Conservation (phyloP, 495 filamentous ascomycete genomes). For the Annulohypoxylon stygium region DNA sequence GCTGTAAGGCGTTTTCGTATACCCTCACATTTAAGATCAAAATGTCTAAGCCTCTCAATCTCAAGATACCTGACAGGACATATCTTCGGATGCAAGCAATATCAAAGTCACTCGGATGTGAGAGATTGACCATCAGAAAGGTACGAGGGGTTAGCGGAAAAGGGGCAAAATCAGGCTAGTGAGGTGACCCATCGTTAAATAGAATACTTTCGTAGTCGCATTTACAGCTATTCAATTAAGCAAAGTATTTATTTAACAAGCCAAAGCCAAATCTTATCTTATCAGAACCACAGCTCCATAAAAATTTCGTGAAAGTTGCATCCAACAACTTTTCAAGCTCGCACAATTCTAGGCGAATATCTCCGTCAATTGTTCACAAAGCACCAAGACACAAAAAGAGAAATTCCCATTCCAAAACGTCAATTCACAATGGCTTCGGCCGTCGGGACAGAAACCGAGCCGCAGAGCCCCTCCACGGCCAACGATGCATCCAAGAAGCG, state of each 20-base stretch:
- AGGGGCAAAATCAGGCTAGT: neutral
- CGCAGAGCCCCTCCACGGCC: neutral
- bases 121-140: no score
- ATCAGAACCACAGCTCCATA: slow-evolving; percentile 49
- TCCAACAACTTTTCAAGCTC: slow-evolving; percentile 10
- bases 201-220: neutral
- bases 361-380: neutral
- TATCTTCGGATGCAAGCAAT: no score
- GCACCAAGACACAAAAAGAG: neutral
- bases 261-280: slow-evolving; percentile 37
- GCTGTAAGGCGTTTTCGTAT: no score
- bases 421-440: slow-evolving; percentile 28
- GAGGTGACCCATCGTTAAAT: neutral
- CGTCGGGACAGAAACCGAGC: slow-evolving; percentile 23
- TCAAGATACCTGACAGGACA: no score
- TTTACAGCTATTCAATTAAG: neutral
- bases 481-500: slow-evolving; percentile 69
- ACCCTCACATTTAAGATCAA: no score
- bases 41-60: no score
- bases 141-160: neutral
- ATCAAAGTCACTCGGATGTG: no score
- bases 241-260: neutral
- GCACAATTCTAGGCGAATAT: neutral
- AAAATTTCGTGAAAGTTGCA: slow-evolving; percentile 45
- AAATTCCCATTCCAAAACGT: neutral